Evolutionary conservation across 805 yeast species (phyloP), one percentile per base, ranked within the genome.

Genomic region (Blastobotrys attinorum): DNA sequence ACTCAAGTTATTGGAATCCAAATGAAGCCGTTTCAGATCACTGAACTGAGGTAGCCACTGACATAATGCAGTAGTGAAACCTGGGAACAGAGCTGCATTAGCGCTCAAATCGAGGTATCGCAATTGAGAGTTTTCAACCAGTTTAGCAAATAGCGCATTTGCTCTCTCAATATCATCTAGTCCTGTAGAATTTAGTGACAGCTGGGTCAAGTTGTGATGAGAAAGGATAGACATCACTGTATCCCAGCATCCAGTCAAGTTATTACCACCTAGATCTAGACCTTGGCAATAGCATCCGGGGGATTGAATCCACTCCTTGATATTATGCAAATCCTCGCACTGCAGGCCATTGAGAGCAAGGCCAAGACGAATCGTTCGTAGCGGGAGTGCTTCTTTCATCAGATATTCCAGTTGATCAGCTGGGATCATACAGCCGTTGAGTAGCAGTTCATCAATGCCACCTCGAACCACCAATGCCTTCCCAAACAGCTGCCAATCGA

Each of bases 251-350:
- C 16, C 51, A 47, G 53, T 47, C 44, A 60, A 63, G 58, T 85
- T 89, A 58, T 89, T 89, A 56, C 81, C 89, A 2, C 95, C 94
- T 17, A 89, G 55, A 66, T 88, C 96, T 4, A 89, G 61, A 3
- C 96, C 96, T 50, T 77, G 58, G 3, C 79, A 72, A 22, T 56
- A 65, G 53, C 65, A 55, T 60, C 62, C 61, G 47, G 59, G 59
- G 7, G 37, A n/a, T 40, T 65, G 55, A 44, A 83, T 60, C 88
- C 90, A 86, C 38, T 74, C 62, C 4, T 76, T 70, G 20, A 85
- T 47, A 18, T 74, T 62, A 47, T 69, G 68, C 27, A 81, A 60
- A 46, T 86, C 90, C n/a, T 73, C 73, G 2, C 69, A 64, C 0
- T 73, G 63, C 15, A 89, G 63, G 20, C 81, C 81, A 49, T 83